Conservation (phyloP, 176 grass and related monocot species). For the Oryza coarctata region DNA sequence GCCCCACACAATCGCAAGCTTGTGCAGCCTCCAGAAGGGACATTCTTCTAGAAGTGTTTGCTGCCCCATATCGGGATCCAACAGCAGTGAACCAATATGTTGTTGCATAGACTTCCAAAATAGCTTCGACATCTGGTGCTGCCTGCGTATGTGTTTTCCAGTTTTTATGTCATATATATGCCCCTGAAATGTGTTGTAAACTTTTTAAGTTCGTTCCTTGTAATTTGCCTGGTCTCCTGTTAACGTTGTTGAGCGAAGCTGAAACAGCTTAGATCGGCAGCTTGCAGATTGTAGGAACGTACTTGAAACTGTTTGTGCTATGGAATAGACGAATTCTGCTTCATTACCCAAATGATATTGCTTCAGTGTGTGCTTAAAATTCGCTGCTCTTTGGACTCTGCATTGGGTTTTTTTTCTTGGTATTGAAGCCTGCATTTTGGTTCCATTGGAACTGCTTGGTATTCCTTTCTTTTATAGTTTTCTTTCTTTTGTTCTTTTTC, state of each 20-base stretch:
- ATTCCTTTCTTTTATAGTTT: neutral
- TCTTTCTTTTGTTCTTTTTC: no score
- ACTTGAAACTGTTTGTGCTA: slow-evolving; percentile 17
- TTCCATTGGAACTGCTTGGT: neutral
- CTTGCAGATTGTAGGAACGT: slow-evolving; percentile 26
- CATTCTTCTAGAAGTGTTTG: slow-evolving; percentile 49
- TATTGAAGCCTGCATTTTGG: neutral
- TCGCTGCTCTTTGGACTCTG: neutral
- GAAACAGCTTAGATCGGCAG: neutral
- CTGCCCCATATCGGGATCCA: slow-evolving; percentile 7
- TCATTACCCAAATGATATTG: slow-evolving; percentile 15
- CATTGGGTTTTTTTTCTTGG: neutral
- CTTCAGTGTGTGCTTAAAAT: neutral
- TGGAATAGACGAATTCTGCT: slow-evolving; percentile 10
- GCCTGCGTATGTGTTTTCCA: neutral
- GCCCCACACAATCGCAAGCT: slow-evolving; percentile 61
- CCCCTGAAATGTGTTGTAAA: slow-evolving; percentile 4
- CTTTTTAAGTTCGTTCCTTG: slow-evolving; percentile 16
- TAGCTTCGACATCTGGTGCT: slow-evolving; percentile 11
- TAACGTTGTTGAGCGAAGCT: slow-evolving; percentile 5
- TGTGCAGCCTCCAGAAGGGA: slow-evolving; percentile 77
- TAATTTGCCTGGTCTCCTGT: slow-evolving; percentile 14
- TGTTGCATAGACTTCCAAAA: neutral
- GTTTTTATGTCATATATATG: slow-evolving; percentile 9
- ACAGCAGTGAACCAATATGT: slow-evolving; percentile 17